Conservation (phyloP, 2,329 filamentous ascomycete genomes). For the Botrytis porri region DNA sequence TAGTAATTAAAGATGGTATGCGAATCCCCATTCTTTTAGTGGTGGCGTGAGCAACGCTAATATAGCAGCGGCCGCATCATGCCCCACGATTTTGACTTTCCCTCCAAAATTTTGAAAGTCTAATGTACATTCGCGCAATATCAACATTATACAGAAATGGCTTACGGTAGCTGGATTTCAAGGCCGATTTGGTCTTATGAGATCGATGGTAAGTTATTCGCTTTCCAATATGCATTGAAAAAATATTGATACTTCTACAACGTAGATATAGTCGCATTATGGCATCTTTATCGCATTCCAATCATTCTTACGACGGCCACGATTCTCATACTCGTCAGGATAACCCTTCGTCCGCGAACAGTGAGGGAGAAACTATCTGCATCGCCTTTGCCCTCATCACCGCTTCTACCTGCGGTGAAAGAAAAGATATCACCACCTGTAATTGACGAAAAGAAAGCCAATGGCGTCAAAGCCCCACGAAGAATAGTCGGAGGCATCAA, state of each 20-base stretch:
- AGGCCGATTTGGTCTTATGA: constrained; percentile 25
- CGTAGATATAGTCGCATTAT: constrained; percentile 38
- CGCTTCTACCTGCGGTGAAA: constrained; percentile 27
- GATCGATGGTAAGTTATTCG: constrained; percentile 24
- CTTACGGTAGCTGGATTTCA: constrained; percentile 20
- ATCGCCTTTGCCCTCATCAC: constrained; percentile 33
- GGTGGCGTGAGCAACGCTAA: constrained; percentile 1
- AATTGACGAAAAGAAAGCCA: constrained; percentile 27
- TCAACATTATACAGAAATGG: constrained; percentile 14
- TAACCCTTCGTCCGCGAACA: constrained; percentile 36
- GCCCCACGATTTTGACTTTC: constrained; percentile 13
- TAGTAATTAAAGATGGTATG: not conserved
- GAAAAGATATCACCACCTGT: constrained; percentile 24
- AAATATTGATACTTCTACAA: constrained; percentile 6
- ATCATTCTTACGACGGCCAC: constrained; percentile 43
- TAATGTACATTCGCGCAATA: not conserved
- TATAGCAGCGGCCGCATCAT: constrained; percentile 1
- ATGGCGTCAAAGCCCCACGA: constrained; percentile 38
- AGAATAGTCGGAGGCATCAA: constrained; percentile 39
- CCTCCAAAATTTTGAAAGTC: constrained; percentile 15
- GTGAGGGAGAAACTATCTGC: constrained; percentile 36
- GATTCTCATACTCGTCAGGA: constrained; percentile 39
- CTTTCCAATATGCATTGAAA: not conserved
- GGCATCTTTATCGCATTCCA: constrained; percentile 48
- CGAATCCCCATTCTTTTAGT: not conserved